Conservation (phyloP, 306 rosid species). For the Dryas drummondii region DNA sequence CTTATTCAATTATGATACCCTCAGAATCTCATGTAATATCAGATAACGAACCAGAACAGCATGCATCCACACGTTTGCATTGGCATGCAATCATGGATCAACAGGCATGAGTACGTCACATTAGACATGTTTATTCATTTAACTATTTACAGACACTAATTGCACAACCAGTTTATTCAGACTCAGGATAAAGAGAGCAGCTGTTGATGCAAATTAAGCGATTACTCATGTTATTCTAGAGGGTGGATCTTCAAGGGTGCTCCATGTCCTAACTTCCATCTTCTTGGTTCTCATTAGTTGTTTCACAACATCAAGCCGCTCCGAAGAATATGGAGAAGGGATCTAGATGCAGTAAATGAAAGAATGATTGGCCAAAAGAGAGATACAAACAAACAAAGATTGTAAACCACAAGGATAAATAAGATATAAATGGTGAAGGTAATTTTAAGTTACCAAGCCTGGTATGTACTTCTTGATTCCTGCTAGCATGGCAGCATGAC, state of each 20-base stretch:
- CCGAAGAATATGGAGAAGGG: constrained; percentile 62
- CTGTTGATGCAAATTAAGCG: background rate
- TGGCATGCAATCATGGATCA: background rate
- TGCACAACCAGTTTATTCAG: background rate
- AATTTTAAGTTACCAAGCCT: constrained; percentile 39
- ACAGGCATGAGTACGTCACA: background rate
- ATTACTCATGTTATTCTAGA: constrained; percentile 26
- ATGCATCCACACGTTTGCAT: background rate
- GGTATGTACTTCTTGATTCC: constrained; percentile 68
- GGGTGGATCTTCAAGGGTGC: constrained; percentile 44
- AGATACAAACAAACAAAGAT: background rate
- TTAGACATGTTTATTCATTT: background rate
- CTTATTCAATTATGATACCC: too few species aligned
- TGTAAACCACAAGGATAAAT: background rate
- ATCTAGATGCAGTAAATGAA: constrained; percentile 42
- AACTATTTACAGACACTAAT: background rate
- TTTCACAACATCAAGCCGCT: constrained; percentile 58
- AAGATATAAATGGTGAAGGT: constrained; percentile 2
- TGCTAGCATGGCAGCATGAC: constrained; percentile 74
- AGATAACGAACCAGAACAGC: background rate
- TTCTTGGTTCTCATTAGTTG: constrained; percentile 60
- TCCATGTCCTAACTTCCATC: constrained; percentile 42
- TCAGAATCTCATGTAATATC: too few species aligned
- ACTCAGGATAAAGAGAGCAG: background rate
- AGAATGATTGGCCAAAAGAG: constrained; percentile 11